Evolutionary conservation across 2,329 filamentous ascomycete species (phyloP).

Genomic region (Epichloe hybrida): DNA sequence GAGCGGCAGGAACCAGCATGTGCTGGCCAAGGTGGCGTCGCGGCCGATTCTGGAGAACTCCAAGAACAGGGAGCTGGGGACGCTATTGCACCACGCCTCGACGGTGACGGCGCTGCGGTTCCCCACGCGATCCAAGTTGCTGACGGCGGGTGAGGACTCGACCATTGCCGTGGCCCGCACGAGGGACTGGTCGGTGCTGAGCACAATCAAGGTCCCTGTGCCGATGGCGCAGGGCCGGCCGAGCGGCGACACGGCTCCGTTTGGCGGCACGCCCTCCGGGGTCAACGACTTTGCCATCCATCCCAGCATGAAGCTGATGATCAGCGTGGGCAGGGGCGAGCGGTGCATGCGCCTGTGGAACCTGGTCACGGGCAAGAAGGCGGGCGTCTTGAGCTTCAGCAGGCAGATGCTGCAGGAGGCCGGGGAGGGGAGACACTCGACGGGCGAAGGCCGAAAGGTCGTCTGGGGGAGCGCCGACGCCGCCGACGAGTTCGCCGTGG

Average conservation of each 20-base stretch:
- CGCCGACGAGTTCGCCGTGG: conserved; percentile 73
- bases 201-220: conserved; percentile 76
- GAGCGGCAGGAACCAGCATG: conserved; percentile 39
- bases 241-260: conserved; percentile 76
- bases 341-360: conserved; percentile 93
- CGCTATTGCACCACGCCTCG: conserved; percentile 73
- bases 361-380: conserved; percentile 89
- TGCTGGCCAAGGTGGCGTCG: conserved; percentile 54
- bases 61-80: conserved; percentile 77
- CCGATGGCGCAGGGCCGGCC: conserved; percentile 70
- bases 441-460: conserved; percentile 72
- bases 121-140: conserved; percentile 72
- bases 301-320: conserved; percentile 92
- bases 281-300: conserved; percentile 94
- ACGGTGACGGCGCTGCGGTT: conserved; percentile 71
- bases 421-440: conserved; percentile 62
- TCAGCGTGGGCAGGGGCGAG: conserved; percentile 82
- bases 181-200: conserved; percentile 79
- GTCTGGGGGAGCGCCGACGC: conserved; percentile 65
- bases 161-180: conserved; percentile 78
- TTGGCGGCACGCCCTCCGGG: conserved; percentile 69
- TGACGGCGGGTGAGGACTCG: conserved; percentile 82
- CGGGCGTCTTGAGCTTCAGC: conserved; percentile 78
- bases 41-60: conserved; percentile 71
- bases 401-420: conserved; percentile 57